Conservation (phyloP, 2,329 filamentous ascomycete species). For the Hortaea sp. region DNA sequence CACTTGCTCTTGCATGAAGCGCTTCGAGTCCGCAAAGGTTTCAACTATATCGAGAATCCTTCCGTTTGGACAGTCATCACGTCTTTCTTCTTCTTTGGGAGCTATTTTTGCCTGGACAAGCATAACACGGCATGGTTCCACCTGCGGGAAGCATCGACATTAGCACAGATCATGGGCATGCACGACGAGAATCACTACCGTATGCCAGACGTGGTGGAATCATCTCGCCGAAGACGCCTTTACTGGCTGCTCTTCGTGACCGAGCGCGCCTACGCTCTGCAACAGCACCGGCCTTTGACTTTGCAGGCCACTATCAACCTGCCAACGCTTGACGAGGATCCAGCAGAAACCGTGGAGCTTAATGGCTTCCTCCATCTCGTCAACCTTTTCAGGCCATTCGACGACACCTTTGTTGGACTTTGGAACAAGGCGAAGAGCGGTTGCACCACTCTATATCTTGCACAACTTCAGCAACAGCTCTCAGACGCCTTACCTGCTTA, state of each 20-base stretch:
- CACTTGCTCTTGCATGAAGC: conserved; percentile 50
- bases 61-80: conserved; percentile 49
- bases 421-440: conserved; percentile 50
- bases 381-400: conserved; percentile 51
- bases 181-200: conserved; percentile 49
- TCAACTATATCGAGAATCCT: conserved; percentile 48
- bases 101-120: conserved; percentile 52
- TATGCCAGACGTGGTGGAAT: conserved; percentile 38
- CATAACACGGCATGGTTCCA: conserved; percentile 54
- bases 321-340: conserved; percentile 40
- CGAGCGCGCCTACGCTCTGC: conserved; percentile 54
- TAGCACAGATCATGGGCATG: conserved; percentile 49
- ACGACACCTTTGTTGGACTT: conserved; percentile 52
- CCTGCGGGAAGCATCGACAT: conserved; percentile 50
- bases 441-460: conserved; percentile 37
- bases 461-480: conserved; percentile 41
- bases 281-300: conserved; percentile 54
- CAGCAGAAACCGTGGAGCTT: conserved; percentile 45
- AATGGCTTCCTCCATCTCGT: conserved; percentile 52
- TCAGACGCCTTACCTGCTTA: conserved; percentile 45
- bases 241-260: conserved; percentile 56
- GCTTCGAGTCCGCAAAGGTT: conserved; percentile 44
- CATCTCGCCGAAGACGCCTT: conserved; percentile 44
- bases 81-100: conserved; percentile 52
- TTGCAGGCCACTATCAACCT: conserved; percentile 49